Evolutionary conservation across 495 filamentous ascomycete genomes (phyloP), one percentile per base, ranked within the genome.

Genomic region (Penicillium crystallinum): DNA sequence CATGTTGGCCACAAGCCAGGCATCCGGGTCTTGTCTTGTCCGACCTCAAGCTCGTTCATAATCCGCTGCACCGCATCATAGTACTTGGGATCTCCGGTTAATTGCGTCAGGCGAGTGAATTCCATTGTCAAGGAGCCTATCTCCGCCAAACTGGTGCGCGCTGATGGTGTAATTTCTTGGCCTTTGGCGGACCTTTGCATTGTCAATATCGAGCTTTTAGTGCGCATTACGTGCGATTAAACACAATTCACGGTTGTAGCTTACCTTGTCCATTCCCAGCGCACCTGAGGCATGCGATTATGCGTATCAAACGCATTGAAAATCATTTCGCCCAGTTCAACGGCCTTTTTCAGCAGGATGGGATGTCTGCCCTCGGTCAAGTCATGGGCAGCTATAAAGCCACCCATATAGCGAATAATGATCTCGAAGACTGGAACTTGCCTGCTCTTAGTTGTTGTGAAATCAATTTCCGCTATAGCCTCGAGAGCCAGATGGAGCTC

Each of bases 291-390:
- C 90, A 99, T 95, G 47, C 90, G 79, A 63, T 97, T 97, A 2
- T 89, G 89, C 12, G 93, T 97, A 65, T 99, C 93, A 66, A 99
- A 99, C 8, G 88, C 85, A 51, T 87, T 82, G 73, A 90, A 95
- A 30, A 98, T 69, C 45, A 99, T 79, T 52, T 96, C 88, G 9
- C 82, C 95, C 34, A 99, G 73, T 66, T 96, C 90, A 8, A 81
- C 74, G 0, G 93, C 91, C 67, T 97, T 97, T 50, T 86, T 78
- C 31, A 99, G 74, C 27, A 99, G 72, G 19, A 85, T 75, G 10
- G 77, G 72, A 49, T 81, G 66, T 46, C 81, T 84, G n/a, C 76
- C 82, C 6, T 84, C 59, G 45, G 84, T 85, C 45, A 95, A 77
- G 65, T 96, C 91, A 61, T 92, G 88, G 15, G 91, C 90, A 15